Evolutionary conservation across 2,329 filamentous ascomycete genomes (phyloP).

Genomic region (Penicillium sp.): DNA sequence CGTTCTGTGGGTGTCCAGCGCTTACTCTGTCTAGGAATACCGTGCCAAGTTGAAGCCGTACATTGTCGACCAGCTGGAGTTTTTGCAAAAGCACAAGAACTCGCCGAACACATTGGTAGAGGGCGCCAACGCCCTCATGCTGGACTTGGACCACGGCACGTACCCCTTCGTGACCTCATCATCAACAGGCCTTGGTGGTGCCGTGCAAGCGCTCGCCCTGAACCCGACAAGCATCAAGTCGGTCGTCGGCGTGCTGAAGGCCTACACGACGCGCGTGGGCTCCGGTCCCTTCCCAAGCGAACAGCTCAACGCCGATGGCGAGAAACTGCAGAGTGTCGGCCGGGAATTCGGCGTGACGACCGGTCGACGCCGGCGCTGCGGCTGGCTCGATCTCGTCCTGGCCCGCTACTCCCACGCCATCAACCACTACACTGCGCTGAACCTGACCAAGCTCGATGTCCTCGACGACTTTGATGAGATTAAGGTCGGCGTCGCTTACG

Average conservation of each 20-base stretch:
- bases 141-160: slow-evolving; percentile 52
- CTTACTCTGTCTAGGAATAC: slow-evolving; percentile 27
- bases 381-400: slow-evolving; percentile 61
- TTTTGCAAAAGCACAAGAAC: slow-evolving; percentile 51
- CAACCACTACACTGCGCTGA: slow-evolving; percentile 51
- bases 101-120: slow-evolving; percentile 55
- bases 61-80: slow-evolving; percentile 45
- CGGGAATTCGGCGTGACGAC: slow-evolving; percentile 55
- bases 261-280: slow-evolving; percentile 57
- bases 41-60: slow-evolving; percentile 34
- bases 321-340: slow-evolving; percentile 53
- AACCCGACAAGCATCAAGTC: slow-evolving; percentile 53
- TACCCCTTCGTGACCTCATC: slow-evolving; percentile 49
- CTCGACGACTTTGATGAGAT: slow-evolving; percentile 59
- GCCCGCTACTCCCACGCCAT: slow-evolving; percentile 55
- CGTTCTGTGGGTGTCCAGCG: not conserved
- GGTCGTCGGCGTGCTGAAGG: slow-evolving; percentile 60
- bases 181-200: slow-evolving; percentile 45
- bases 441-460: slow-evolving; percentile 61
- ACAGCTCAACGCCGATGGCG: slow-evolving; percentile 52
- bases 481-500: slow-evolving; percentile 56
- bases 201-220: slow-evolving; percentile 55
- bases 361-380: slow-evolving; percentile 57
- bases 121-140: slow-evolving; percentile 59
- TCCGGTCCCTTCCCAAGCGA: slow-evolving; percentile 60